Base-by-base conservation (phyloP, 805 yeast genomes). In the Barnettozyma wickerhamii region DNA sequence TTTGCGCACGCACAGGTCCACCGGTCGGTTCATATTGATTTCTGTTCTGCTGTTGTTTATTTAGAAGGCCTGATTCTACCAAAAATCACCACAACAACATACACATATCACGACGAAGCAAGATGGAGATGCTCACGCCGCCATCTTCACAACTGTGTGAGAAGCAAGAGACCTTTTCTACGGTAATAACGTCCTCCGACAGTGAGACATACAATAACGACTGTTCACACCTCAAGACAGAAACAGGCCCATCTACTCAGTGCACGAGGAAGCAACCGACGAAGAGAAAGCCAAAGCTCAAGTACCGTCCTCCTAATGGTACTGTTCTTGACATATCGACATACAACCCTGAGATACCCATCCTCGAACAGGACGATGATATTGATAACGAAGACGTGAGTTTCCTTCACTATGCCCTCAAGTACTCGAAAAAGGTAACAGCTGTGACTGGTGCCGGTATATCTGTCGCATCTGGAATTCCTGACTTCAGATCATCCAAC, bases 401-500 rank as follows among this genome's bases (percentile, higher is more conserved):
- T 7, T 74, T 78, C 45, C 52, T 81, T 19, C 71, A 69, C 40
- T 73, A 76, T 56, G 76, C 78, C 0, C 55, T 81, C 19, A 59
- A 57, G 26, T 69, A 81, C 49, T 70, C 90, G 23, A 75, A 71
- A 48, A 72, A 74, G 46, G 65, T 81, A 23, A 71, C 86, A 3
- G 75, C 82, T 21, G 71, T 89, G 21, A 77, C 90, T 1, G 97
- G 97, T 10, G 97, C 97, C 14, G 97, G 97, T 20, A 87, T 89
- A 40, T 85, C 95, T 28, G 90, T 96, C 5, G 79, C 88, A 1
- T 64, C 90, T 38, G 96, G 96, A 12, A 89, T 88, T 41, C 96
- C 96, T 1, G 96, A 88, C 63, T 88, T 89, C 63, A 66, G 96
- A 56, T 84, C 95, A 7, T 75, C 87, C 1, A 66, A 79, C 45